Percentiles rank a stretch among this genome's conserved stretches.
Evolutionary conservation across 345 rosid species (phyloP).

Genomic region (Hibiscus trionum): DNA sequence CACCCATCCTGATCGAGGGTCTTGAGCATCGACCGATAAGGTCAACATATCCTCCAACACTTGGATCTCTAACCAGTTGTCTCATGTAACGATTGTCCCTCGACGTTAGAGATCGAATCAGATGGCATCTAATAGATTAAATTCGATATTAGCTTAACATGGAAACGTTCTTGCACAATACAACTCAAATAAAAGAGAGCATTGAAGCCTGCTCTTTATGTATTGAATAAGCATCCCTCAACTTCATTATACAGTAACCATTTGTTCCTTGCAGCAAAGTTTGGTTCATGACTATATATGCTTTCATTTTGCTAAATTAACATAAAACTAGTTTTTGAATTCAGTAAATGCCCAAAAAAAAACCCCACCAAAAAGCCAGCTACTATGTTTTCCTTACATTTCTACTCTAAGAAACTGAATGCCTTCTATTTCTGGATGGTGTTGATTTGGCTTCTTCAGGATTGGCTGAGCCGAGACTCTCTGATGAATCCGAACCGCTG

Average conservation of each 20-base stretch:
- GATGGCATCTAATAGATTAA: too few species aligned
- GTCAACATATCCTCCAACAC: too few species aligned
- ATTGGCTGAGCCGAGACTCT: constrained; percentile 50
- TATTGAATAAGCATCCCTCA: neutral
- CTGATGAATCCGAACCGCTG: constrained; percentile 79
- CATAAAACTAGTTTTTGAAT: constrained; percentile 15
- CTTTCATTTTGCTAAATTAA: constrained; percentile 22
- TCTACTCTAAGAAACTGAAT: constrained; percentile 53
- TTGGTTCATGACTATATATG: constrained; percentile 13
- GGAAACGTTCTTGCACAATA: too few species aligned
- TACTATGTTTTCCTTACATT: constrained; percentile 1
- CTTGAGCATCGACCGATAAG: too few species aligned
- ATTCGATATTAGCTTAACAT: too few species aligned
- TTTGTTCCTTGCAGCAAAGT: neutral
- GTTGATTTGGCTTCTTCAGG: constrained; percentile 50
- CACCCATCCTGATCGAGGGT: too few species aligned
- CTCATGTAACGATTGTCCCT: too few species aligned
- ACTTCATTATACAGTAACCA: neutral
- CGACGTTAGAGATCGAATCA: too few species aligned
- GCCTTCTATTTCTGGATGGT: constrained; percentile 63
- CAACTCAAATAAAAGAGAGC: too few species aligned
- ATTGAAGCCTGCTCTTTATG: neutral
- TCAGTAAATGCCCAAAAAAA: constrained; percentile 4
- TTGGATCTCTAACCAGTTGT: too few species aligned
- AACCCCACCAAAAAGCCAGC: constrained; percentile 1